Evolutionary conservation across 2,329 filamentous ascomycete genomes (phyloP).

Genomic region (Alternaria brassicae): DNA sequence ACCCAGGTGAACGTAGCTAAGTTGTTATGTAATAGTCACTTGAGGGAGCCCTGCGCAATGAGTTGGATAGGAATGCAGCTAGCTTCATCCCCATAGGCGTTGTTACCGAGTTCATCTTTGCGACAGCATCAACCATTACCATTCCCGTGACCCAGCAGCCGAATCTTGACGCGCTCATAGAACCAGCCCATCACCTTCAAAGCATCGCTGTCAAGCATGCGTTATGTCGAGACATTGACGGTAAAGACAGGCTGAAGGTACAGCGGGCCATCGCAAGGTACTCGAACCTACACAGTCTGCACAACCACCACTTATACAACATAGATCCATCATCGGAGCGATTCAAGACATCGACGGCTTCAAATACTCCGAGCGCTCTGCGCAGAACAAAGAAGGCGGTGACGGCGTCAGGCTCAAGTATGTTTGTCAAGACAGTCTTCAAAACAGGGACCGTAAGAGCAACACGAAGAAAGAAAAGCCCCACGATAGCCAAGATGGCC

Average conservation of each 20-base stretch:
- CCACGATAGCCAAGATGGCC: conserved; percentile 17
- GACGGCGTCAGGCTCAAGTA: conserved; percentile 45
- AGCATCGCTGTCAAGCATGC: conserved; percentile 40
- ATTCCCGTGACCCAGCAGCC: conserved; percentile 38
- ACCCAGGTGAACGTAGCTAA: conserved; percentile 21
- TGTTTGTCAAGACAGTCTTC: conserved; percentile 44
- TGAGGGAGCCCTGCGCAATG: conserved; percentile 40
- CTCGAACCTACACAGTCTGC: not conserved
- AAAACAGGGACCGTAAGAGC: conserved; percentile 38
- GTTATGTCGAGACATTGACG: conserved; percentile 35
- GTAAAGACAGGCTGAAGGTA: conserved; percentile 37
- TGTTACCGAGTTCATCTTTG: conserved; percentile 46
- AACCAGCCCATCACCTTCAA: conserved; percentile 37
- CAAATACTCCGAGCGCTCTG: conserved; percentile 44
- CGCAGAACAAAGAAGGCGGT: conserved; percentile 35
- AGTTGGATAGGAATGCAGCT: conserved; percentile 36
- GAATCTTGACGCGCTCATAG: conserved; percentile 34
- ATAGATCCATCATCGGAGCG: conserved; percentile 38
- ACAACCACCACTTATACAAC: conserved; percentile 8
- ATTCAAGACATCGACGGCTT: conserved; percentile 45
- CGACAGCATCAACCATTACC: conserved; percentile 39
- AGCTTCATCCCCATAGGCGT: conserved; percentile 41
- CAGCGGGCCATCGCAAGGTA: conserved; percentile 43
- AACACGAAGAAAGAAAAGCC: conserved; percentile 33
- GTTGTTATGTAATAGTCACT: conserved; percentile 28